Evolutionary conservation across 2,329 filamentous ascomycete genomes (phyloP).

Genomic region (Atkinsonella texensis): DNA sequence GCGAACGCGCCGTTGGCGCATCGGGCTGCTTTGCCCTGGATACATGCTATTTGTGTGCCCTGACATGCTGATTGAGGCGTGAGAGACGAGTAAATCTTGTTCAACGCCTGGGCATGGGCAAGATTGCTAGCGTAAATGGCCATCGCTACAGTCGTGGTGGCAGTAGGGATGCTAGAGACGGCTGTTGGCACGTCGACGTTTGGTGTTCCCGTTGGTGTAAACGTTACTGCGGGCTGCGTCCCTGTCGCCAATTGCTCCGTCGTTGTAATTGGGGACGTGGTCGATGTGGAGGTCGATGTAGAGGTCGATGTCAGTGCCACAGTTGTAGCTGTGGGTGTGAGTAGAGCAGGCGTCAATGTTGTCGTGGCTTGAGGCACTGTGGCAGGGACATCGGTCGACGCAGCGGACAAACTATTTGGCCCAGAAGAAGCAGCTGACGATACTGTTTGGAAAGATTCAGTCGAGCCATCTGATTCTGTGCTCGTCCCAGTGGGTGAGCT

Average conservation of each 20-base stretch:
- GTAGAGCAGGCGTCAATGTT: neutral
- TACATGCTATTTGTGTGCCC: conserved; percentile 37
- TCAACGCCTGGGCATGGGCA: conserved; percentile 30
- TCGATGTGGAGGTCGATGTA: conserved; percentile 1
- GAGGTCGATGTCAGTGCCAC: neutral
- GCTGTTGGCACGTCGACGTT: conserved; percentile 30
- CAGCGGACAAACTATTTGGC: neutral
- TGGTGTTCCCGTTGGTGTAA: conserved; percentile 23
- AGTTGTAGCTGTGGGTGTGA: neutral
- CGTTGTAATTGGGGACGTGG: conserved; percentile 6
- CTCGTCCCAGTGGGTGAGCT: neutral
- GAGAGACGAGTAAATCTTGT: conserved; percentile 32
- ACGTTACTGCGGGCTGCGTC: conserved; percentile 6
- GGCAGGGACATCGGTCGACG: neutral
- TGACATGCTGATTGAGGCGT: conserved; percentile 34
- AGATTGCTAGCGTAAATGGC: conserved; percentile 33
- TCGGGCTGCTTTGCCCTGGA: conserved; percentile 34
- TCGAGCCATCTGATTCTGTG: neutral
- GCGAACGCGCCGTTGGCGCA: conserved; percentile 33
- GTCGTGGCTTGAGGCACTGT: neutral
- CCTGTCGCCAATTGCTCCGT: neutral
- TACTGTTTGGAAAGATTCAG: neutral
- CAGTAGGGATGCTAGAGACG: conserved; percentile 21
- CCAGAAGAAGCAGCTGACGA: neutral
- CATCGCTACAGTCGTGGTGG: conserved; percentile 28